These are phyloP conservation scores for Linnemannia exigua DNA, from an alignment of 192 early-diverging fungal species.

Conservation along the genomic window DNA sequence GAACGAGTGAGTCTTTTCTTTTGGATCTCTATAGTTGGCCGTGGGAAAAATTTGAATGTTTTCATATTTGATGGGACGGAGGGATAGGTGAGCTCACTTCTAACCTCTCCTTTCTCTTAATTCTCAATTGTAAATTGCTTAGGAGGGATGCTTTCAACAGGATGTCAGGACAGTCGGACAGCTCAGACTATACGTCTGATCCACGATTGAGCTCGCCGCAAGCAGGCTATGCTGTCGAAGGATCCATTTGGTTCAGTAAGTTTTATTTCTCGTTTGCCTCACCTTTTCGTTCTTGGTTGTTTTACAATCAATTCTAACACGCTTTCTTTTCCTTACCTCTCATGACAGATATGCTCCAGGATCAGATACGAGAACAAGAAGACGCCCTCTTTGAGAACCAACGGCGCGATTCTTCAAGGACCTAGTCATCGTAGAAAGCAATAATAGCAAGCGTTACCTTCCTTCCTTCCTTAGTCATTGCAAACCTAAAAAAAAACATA, in stretches of 20 bases:
- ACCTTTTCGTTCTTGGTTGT: not conserved
- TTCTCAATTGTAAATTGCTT: not conserved
- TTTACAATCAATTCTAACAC: not conserved
- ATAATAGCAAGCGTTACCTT: not conserved
- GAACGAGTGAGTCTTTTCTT: slow-evolving; percentile 31
- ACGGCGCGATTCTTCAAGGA: not conserved
- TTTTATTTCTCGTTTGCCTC: not conserved
- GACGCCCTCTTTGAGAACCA: slow-evolving; percentile 2
- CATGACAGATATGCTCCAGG: slow-evolving; percentile 32
- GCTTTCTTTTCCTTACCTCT: not conserved
- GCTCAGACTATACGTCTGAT: slow-evolving; percentile 23
- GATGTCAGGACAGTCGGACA: slow-evolving; percentile 25
- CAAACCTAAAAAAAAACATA: not conserved
- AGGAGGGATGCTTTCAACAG: slow-evolving; percentile 32
- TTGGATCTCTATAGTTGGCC: not conserved
- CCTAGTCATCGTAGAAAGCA: not conserved
- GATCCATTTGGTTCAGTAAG: slow-evolving; percentile 45
- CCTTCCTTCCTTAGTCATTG: not conserved
- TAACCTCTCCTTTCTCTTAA: not conserved
- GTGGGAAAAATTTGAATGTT: not conserved
- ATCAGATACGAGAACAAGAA: slow-evolving; percentile 40
- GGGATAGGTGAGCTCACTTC: not conserved
- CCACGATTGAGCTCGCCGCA: slow-evolving; percentile 3
- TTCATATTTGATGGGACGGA: not conserved
- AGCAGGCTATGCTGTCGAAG: slow-evolving; percentile 26